Percentiles rank a stretch among this genome's conserved stretches.
Conservation (phyloP, 2,329 filamentous ascomycete genomes). For the Nemania sp. region DNA sequence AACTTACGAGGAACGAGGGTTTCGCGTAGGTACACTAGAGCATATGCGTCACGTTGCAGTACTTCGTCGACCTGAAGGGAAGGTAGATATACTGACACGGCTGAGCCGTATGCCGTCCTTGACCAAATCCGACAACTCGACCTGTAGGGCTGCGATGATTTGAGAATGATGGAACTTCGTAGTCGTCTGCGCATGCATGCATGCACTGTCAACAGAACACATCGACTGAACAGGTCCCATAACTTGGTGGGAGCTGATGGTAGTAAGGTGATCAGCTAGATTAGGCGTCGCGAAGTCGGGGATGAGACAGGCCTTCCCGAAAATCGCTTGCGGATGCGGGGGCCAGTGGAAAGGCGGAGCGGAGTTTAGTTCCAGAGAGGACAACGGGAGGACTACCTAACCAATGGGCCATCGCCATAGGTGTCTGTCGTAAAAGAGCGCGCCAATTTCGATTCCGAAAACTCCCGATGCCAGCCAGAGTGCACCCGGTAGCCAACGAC, state of each 20-base stretch:
- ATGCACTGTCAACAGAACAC: no score
- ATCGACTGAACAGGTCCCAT: no score
- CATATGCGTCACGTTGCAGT: constrained; percentile 27
- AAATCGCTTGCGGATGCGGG: constrained; percentile 25
- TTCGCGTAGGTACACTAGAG: background rate
- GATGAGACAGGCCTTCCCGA: constrained; percentile 16
- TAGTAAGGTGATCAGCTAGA: background rate
- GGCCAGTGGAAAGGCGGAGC: constrained; percentile 33
- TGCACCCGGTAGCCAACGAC: background rate
- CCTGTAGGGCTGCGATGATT: background rate
- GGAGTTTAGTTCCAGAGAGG: constrained; percentile 7
- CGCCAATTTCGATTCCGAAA: constrained; percentile 18
- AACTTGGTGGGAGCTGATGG: background rate
- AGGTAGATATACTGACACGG: constrained; percentile 8
- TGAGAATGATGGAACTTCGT: background rate
- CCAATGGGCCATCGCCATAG: no score
- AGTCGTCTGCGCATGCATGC: background rate
- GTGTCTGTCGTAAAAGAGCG: no score
- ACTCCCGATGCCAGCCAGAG: constrained; percentile 14
- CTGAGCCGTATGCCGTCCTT: constrained; percentile 6
- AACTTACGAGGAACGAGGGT: constrained; percentile 13
- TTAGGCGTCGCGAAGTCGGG: background rate
- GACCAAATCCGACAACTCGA: background rate
- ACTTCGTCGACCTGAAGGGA: constrained; percentile 1
- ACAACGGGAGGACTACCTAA: background rate